These are phyloP conservation scores for Tubosaeta sp. DNA, from an alignment of 768 basidiomycete genomes.

Conservation along the genomic window DNA sequence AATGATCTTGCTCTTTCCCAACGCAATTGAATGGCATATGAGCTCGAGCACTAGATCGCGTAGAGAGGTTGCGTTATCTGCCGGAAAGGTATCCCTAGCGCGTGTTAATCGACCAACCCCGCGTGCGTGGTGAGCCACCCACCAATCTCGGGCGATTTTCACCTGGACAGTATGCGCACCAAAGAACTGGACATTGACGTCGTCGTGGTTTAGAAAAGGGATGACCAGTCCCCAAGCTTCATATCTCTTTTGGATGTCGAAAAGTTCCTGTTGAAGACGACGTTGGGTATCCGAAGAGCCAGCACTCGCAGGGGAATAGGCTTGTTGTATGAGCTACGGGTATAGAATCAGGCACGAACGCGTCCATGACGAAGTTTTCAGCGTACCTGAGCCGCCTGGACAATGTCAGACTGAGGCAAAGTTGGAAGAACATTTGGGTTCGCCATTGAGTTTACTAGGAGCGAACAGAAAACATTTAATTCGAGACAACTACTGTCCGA, in stretches of 20 bases:
- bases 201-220: conserved; percentile 65
- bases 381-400: conserved; percentile 57
- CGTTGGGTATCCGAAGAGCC: conserved; percentile 58
- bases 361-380: conserved; percentile 7
- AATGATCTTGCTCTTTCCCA: conserved; percentile 62
- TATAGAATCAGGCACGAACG: conserved; percentile 7
- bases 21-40: conserved; percentile 59
- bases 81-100: conserved; percentile 70
- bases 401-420: conserved; percentile 47
- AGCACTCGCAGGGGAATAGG: conserved; percentile 50
- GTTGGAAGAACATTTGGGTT: conserved; percentile 45
- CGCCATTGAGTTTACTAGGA: conserved; percentile 15
- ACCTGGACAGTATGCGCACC: conserved; percentile 92
- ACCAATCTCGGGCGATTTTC: conserved; percentile 94
- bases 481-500: neutral
- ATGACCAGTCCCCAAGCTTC: conserved; percentile 85
- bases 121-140: conserved; percentile 18
- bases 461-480: too few species aligned
- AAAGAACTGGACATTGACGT: conserved; percentile 89
- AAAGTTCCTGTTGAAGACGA: conserved; percentile 65
- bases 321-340: conserved; percentile 63
- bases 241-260: conserved; percentile 68
- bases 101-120: conserved; percentile 2
- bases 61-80: conserved; percentile 52
- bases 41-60: conserved; percentile 67